Conservation (phyloP, 805 yeast genomes). For the Saccharomyces kudriavzevii region DNA sequence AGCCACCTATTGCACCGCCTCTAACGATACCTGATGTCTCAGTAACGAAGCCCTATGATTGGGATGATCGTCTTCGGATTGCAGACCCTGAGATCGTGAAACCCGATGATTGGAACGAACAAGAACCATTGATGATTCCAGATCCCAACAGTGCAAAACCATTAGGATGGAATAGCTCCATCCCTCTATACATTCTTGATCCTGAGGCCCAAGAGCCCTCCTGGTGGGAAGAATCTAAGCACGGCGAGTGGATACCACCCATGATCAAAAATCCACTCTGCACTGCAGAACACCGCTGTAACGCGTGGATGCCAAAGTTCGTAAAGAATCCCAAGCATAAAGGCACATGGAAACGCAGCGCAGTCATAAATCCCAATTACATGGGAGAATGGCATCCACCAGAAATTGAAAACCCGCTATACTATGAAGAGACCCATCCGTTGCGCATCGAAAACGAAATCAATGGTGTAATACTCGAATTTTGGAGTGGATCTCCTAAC, state of each 20-base stretch:
- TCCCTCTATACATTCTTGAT: conserved; percentile 51
- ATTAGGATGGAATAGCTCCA: conserved; percentile 68
- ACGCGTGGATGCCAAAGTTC: conserved; percentile 64
- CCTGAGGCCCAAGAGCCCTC: conserved; percentile 61
- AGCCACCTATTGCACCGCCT: conserved; percentile 67
- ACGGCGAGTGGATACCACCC: conserved; percentile 79
- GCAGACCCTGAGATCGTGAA: conserved; percentile 62
- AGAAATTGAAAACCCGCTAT: conserved; percentile 60
- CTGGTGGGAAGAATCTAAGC: conserved; percentile 85
- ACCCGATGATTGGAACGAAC: conserved; percentile 83
- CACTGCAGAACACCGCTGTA: conserved; percentile 58
- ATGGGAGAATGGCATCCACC: conserved; percentile 73
- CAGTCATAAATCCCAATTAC: conserved; percentile 64
- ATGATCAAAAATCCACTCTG: conserved; percentile 68
- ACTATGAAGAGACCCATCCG: conserved; percentile 49
- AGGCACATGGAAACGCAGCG: conserved; percentile 74
- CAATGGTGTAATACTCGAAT: conserved; percentile 65
- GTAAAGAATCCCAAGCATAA: conserved; percentile 61
- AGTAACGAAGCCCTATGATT: conserved; percentile 64
- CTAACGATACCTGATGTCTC: conserved; percentile 46
- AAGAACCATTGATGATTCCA: conserved; percentile 51
- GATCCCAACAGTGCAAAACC: conserved; percentile 69
- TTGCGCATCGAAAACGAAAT: conserved; percentile 60
- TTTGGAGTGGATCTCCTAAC: conserved; percentile 78
- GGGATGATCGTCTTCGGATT: conserved; percentile 67